Conservation (phyloP, 345 rosid genomes). For the Heritiera fomes region DNA sequence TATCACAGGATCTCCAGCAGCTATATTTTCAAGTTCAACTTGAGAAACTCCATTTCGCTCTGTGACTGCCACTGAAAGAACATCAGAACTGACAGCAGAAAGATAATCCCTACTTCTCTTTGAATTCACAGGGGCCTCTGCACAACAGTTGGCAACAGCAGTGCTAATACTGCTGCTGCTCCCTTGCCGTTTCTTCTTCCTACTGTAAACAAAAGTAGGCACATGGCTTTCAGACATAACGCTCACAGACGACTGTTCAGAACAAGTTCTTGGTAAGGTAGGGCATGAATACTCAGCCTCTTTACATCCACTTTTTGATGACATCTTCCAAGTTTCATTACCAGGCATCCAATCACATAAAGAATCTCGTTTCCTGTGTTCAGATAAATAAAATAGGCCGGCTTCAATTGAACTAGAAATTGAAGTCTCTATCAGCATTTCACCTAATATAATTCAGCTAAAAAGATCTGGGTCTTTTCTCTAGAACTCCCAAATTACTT, state of each 20-base stretch:
- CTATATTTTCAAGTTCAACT: conserved; percentile 24
- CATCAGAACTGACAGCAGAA: conserved; percentile 47
- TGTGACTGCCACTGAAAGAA: conserved; percentile 38
- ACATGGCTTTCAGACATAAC: conserved; percentile 41
- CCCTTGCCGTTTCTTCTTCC: conserved; percentile 47
- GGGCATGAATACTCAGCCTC: conserved; percentile 38
- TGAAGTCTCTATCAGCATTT: conserved; percentile 40
- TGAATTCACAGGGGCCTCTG: conserved; percentile 29
- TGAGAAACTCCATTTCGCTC: conserved; percentile 34
- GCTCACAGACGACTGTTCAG: conserved; percentile 39
- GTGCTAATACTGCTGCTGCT: conserved; percentile 7
- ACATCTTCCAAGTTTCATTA: conserved; percentile 54
- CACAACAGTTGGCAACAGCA: conserved; percentile 30
- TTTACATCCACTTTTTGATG: conserved; percentile 42
- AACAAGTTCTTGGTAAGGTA: conserved; percentile 35
- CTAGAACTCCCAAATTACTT: conserved; percentile 9
- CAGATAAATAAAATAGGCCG: conserved; percentile 37
- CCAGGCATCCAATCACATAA: conserved; percentile 37
- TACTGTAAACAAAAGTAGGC: conserved; percentile 52
- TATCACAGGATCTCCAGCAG: conserved; percentile 23
- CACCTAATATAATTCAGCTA: neutral
- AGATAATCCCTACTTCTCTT: conserved; percentile 43
- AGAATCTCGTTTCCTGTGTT: conserved; percentile 37
- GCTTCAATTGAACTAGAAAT: conserved; percentile 43
- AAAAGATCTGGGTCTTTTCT: neutral